Evolutionary conservation across 2,329 filamentous ascomycete genomes (phyloP), one percentile per base, ranked within the genome.

Genomic region (Malbranchea zuffiana): DNA sequence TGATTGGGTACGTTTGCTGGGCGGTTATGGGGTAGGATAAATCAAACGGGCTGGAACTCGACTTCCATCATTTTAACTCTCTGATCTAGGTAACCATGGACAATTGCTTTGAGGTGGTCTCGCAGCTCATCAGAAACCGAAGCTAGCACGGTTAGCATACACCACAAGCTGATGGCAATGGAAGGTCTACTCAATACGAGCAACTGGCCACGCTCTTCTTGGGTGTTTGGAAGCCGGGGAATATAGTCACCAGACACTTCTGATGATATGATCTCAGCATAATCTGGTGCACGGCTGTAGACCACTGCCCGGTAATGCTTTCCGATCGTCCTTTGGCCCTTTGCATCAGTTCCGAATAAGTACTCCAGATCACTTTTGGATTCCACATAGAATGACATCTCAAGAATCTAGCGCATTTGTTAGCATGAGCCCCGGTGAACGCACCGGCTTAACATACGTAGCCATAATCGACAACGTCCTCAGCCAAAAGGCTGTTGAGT

Each of bases 351-450:
- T 25, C 50, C 44, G n/a, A n/a, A n/a, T n/a, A n/a, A n/a, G n/a
- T n/a, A n/a, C n/a, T n/a, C n/a, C n/a, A n/a, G n/a, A n/a, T n/a
- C n/a, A n/a, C n/a, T n/a, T n/a, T n/a, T n/a, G 15, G 45, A 25
- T 31, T 41, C 34, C 15, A 52, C 24, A 18, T 52, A 54, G 30
- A 51, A 47, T 16, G 47, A 54, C 29, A 54, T 50, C 18, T 44
- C 32, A 16, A 52, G 47, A 27, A 49, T 51, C 47, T 52, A 45
- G 20, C 32, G 26, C 24, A 20, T 29, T 37, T 16, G 27, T 39
- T 42, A 40, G 37, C 11, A 24, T 23, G 13, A 30, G 43, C 40
- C 34, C 10, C 34, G 15, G 42, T 35, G 21, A n/a, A 5, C 23
- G 18, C 11, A 16, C 23, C 12, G 28, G n/a, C 20, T 25, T 12